phyloP scores from a whole-genome alignment of 2,329 filamentous ascomycete genomes.

The Grosmannia penicillata region DNA sequence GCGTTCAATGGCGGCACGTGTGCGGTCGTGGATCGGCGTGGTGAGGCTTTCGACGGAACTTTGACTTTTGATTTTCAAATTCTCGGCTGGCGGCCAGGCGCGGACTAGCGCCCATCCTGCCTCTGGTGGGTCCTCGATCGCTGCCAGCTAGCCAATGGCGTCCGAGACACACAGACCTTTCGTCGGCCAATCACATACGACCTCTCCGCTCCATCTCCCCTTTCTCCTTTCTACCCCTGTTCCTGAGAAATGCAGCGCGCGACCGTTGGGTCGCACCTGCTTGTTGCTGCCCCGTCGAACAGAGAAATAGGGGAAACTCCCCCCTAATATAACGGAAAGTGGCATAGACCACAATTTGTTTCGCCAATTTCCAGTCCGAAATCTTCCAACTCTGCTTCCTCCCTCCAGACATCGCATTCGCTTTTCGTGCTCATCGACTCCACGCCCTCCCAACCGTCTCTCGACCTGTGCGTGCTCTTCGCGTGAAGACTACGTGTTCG shows the following conservation, averaged over 20 bases:
- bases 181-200: slow-evolving; percentile 5
- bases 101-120: too few species aligned
- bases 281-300: neutral
- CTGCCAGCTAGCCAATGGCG: slow-evolving; percentile 2
- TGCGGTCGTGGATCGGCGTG: too few species aligned
- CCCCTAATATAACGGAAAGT: slow-evolving; percentile 15
- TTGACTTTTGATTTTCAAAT: too few species aligned
- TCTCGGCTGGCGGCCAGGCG: too few species aligned
- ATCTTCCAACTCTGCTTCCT: slow-evolving; percentile 12
- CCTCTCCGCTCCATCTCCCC: slow-evolving; percentile 1
- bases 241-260: slow-evolving; percentile 17
- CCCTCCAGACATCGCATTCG: slow-evolving; percentile 7
- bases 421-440: neutral
- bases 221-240: slow-evolving; percentile 9
- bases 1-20: too few species aligned
- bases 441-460: slow-evolving; percentile 1
- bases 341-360: slow-evolving; percentile 7
- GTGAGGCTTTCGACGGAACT: too few species aligned
- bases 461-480: slow-evolving; percentile 8
- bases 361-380: slow-evolving; percentile 1
- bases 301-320: slow-evolving; percentile 3
- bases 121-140: neutral
- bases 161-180: neutral
- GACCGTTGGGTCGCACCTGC: slow-evolving; percentile 4
- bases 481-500: slow-evolving; percentile 1